Conservation (phyloP, 2,329 filamentous ascomycete genomes). For the Canariomyces notabilis region DNA sequence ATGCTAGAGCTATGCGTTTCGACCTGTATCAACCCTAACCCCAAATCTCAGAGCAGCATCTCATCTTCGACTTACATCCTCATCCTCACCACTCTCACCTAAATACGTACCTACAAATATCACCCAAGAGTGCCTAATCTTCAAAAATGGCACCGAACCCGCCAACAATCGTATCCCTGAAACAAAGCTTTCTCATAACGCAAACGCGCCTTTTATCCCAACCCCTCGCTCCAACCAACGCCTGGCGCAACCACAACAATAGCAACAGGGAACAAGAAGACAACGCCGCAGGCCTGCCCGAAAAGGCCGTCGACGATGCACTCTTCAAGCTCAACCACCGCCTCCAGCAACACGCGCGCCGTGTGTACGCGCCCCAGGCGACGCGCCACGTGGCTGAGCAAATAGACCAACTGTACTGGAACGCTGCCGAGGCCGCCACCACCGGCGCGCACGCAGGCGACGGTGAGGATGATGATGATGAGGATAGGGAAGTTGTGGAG, state of each 20-base stretch:
- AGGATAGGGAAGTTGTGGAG: slow-evolving; percentile 21
- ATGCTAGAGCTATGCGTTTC: neutral
- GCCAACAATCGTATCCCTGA: slow-evolving; percentile 57
- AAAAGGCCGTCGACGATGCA: slow-evolving; percentile 51
- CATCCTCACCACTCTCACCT: neutral
- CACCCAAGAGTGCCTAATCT: neutral
- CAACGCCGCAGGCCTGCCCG: slow-evolving; percentile 38
- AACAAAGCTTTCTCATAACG: slow-evolving; percentile 57
- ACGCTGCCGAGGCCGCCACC: slow-evolving; percentile 33
- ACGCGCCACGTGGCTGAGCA: slow-evolving; percentile 68
- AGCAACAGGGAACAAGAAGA: slow-evolving; percentile 39
- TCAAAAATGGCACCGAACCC: slow-evolving; percentile 30
- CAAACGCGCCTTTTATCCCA: slow-evolving; percentile 61
- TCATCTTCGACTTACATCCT: neutral
- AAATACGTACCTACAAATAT: neutral
- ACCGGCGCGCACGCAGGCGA: no score
- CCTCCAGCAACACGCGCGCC: slow-evolving; percentile 59
- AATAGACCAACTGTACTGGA: slow-evolving; percentile 61
- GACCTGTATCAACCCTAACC: slow-evolving; percentile 6
- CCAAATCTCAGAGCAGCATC: neutral
- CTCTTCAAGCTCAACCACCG: slow-evolving; percentile 55
- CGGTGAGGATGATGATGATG: slow-evolving; percentile 35
- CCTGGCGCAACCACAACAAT: slow-evolving; percentile 47
- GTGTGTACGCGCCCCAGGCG: slow-evolving; percentile 64
- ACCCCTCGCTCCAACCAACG: slow-evolving; percentile 49